Conservation (phyloP, 495 filamentous ascomycete species). For the Saxophila tyrrhenica region DNA sequence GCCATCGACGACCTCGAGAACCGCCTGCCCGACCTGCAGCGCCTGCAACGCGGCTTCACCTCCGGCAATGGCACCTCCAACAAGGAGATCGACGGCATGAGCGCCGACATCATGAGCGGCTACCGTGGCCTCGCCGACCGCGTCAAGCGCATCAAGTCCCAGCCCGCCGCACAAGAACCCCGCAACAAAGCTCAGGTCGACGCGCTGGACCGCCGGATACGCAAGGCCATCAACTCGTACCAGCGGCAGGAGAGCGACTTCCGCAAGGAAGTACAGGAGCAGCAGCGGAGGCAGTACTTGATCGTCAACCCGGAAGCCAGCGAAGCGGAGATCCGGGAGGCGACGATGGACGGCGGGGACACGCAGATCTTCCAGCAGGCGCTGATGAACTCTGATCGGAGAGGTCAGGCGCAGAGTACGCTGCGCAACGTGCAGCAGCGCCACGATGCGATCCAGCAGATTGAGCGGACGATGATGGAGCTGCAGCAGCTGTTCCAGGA, state of each 20-base stretch:
- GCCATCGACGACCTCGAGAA: slow-evolving; percentile 64
- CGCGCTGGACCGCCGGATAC: slow-evolving; percentile 63
- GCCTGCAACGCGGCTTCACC: slow-evolving; percentile 47
- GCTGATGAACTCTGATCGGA: slow-evolving; percentile 57
- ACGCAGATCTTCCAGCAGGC: slow-evolving; percentile 73
- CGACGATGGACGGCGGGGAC: slow-evolving; percentile 57
- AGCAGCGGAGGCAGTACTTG: slow-evolving; percentile 77
- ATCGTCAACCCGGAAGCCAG: slow-evolving; percentile 79
- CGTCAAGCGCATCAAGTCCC: slow-evolving; percentile 67
- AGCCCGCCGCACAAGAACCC: slow-evolving; percentile 57
- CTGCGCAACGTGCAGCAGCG: slow-evolving; percentile 67
- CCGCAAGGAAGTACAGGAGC: slow-evolving; percentile 63
- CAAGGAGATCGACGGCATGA: slow-evolving; percentile 46
- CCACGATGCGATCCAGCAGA: slow-evolving; percentile 81
- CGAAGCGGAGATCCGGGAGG: slow-evolving; percentile 67
- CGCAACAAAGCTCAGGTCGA: slow-evolving; percentile 68
- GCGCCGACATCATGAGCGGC: slow-evolving; percentile 62
- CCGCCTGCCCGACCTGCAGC: slow-evolving; percentile 46
- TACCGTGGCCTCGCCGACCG: slow-evolving; percentile 65
- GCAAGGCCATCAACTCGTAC: slow-evolving; percentile 67
- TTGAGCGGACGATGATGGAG: slow-evolving; percentile 78
- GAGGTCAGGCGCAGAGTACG: slow-evolving; percentile 66
- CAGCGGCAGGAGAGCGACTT: slow-evolving; percentile 65
- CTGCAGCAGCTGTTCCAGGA: slow-evolving; percentile 74
- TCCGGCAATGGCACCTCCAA: slow-evolving; percentile 45